These are phyloP conservation scores for Lycium ferocissimum DNA, from an alignment of 257 asterid genomes.

Conservation along the genomic window DNA sequence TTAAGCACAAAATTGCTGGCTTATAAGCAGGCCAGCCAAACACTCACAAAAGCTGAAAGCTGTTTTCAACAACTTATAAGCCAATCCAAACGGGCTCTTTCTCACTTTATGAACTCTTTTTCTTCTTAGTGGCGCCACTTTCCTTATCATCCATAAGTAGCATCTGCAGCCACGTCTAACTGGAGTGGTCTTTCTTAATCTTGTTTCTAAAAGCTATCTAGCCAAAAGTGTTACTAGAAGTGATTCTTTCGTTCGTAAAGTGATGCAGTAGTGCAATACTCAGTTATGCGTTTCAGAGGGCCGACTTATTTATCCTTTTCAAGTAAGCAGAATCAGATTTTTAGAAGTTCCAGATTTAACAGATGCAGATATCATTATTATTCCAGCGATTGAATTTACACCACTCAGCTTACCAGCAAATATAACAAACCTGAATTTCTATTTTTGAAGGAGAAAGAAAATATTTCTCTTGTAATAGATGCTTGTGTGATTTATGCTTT, in stretches of 20 bases:
- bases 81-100: no score
- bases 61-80: no score
- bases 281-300: not conserved
- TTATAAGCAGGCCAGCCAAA: no score
- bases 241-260: not conserved
- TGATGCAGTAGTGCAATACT: not conserved
- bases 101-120: constrained; percentile 15
- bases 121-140: not conserved
- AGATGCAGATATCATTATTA: not conserved
- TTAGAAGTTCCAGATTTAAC: not conserved
- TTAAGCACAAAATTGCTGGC: no score
- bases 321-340: not conserved
- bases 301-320: not conserved
- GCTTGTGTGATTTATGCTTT: not conserved
- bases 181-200: constrained; percentile 9
- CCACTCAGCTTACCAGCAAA: not conserved
- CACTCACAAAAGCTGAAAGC: no score
- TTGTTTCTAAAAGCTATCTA: constrained; percentile 17
- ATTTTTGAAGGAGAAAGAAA: not conserved
- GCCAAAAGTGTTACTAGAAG: not conserved
- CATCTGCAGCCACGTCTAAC: not conserved
- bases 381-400: not conserved
- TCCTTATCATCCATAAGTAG: not conserved
- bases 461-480: not conserved
- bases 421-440: not conserved